Conservation (phyloP, 345 rosid species). For the Erysimum cheiranthoides region DNA sequence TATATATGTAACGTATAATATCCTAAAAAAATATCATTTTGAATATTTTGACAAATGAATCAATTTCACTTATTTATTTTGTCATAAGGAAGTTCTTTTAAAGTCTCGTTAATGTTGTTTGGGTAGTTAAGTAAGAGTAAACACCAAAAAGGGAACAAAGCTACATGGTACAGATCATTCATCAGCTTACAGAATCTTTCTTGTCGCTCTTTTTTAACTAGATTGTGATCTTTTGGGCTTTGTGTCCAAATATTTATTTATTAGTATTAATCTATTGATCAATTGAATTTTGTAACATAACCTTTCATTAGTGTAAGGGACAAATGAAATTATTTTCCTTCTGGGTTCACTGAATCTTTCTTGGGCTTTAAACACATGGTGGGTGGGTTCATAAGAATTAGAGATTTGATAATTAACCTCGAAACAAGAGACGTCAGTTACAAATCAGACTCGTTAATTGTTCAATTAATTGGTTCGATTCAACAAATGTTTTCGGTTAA, state of each 20-base stretch:
- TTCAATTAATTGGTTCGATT: slow-evolving; percentile 34
- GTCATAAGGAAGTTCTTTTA: not conserved
- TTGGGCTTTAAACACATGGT: slow-evolving; percentile 43
- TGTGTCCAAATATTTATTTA: slow-evolving; percentile 39
- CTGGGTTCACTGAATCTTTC: slow-evolving; percentile 46
- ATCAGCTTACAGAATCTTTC: slow-evolving; percentile 44
- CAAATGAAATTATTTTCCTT: slow-evolving; percentile 31
- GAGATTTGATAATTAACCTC: slow-evolving; percentile 41
- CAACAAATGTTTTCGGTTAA: slow-evolving; percentile 38
- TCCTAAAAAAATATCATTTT: slow-evolving; percentile 5
- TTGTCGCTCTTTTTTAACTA: slow-evolving; percentile 46
- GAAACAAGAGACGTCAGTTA: slow-evolving; percentile 35
- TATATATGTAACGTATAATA: slow-evolving; percentile 16
- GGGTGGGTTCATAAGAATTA: slow-evolving; percentile 38
- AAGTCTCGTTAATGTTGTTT: slow-evolving; percentile 28
- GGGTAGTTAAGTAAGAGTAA: slow-evolving; percentile 38
- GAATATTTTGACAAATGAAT: slow-evolving; percentile 15
- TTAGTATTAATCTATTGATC: slow-evolving; percentile 17
- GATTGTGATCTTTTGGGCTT: slow-evolving; percentile 51
- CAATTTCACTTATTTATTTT: not conserved
- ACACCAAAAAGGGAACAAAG: slow-evolving; percentile 42
- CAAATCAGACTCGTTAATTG: slow-evolving; percentile 32
- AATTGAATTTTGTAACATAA: slow-evolving; percentile 36
- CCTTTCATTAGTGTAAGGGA: slow-evolving; percentile 49
- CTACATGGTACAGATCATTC: slow-evolving; percentile 51